These are phyloP conservation scores for Xylaria venustula DNA, from an alignment of 495 filamentous ascomycete species.

Conservation along the genomic window DNA sequence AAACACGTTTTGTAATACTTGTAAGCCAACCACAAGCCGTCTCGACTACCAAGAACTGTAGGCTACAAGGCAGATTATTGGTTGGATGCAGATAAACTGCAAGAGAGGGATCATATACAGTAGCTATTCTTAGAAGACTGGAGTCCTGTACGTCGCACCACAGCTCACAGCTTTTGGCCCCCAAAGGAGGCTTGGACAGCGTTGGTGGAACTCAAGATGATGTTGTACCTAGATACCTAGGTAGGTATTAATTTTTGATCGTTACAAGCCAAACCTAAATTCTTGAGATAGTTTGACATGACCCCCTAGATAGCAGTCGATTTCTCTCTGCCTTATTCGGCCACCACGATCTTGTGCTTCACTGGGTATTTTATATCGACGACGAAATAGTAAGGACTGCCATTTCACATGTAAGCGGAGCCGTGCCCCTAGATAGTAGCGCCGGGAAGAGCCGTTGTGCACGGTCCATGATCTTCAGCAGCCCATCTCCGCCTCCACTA, in stretches of 20 bases:
- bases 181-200: neutral
- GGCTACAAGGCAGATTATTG: neutral
- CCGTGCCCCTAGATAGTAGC: too few species aligned
- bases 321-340: too few species aligned
- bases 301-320: neutral
- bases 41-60: neutral
- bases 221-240: too few species aligned
- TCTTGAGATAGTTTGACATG: neutral
- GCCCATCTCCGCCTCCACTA: neutral
- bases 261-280: neutral
- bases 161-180: neutral
- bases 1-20: neutral
- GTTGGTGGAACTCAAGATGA: too few species aligned
- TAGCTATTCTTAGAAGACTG: slow-evolving; percentile 8
- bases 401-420: too few species aligned
- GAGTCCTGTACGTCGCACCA: neutral
- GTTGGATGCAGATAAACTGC: neutral
- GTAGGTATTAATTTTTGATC: too few species aligned
- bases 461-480: neutral
- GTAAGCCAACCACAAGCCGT: neutral
- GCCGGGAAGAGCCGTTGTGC: neutral
- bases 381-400: too few species aligned
- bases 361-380: too few species aligned
- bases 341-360: too few species aligned
- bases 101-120: neutral